These are phyloP conservation scores for Liriodendron chinense DNA, from an alignment of 164 flowering plant genomes.

Conservation along the genomic window DNA sequence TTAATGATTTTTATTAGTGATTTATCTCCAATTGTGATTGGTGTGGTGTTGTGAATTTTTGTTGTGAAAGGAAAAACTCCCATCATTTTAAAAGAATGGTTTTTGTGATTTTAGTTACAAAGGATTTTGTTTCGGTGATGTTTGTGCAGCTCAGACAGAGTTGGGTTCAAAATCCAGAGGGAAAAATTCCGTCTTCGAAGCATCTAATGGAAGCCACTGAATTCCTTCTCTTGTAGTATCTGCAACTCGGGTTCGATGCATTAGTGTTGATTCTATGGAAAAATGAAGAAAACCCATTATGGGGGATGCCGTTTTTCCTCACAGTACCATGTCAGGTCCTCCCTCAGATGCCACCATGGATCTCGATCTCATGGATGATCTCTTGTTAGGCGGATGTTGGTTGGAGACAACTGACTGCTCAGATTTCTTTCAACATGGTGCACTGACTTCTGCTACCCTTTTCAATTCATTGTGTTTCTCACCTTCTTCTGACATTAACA, in stretches of 20 bases:
- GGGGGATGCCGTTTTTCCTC: constrained; percentile 48
- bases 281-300: constrained; percentile 30
- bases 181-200: not conserved
- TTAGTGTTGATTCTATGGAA: constrained; percentile 9
- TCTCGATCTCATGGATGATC: constrained; percentile 62
- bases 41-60: not conserved
- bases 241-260: not conserved
- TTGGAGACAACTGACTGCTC: constrained; percentile 56
- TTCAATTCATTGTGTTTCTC: constrained; percentile 34
- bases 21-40: not conserved
- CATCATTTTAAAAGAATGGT: not conserved
- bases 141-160: not conserved
- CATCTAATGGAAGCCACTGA: constrained; percentile 1
- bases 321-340: constrained; percentile 26
- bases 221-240: not conserved
- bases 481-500: constrained; percentile 33
- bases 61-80: not conserved
- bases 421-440: constrained; percentile 40
- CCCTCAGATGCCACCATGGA: constrained; percentile 44
- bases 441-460: constrained; percentile 31
- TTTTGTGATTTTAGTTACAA: too few relatives aligned
- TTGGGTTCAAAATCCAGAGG: not conserved
- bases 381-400: constrained; percentile 76
- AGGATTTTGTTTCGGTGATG: too few relatives aligned
- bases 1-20: not conserved